phyloP scores from a whole-genome alignment of 2,329 filamentous ascomycete genomes.

The Aspergillus fructus region DNA sequence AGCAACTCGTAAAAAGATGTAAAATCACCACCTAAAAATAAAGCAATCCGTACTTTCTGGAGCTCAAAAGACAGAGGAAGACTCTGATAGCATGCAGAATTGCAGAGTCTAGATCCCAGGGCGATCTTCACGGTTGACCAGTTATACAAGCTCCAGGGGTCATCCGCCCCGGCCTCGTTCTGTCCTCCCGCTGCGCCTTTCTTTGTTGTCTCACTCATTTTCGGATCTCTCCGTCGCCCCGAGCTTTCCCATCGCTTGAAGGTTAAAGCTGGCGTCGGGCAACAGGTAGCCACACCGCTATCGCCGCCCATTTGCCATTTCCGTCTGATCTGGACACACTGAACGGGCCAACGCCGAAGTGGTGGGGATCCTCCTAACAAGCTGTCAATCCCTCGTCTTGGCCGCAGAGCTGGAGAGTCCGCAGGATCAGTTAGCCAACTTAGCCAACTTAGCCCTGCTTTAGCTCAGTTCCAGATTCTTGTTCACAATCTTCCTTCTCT shows the following conservation, averaged over 20 bases:
- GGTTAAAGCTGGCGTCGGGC: not conserved
- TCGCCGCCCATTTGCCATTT: not conserved
- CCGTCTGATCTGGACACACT: not conserved
- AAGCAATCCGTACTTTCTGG: not conserved
- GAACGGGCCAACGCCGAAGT: constrained; percentile 20
- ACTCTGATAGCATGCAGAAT: not conserved
- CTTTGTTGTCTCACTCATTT: not conserved
- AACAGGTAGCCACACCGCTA: not conserved
- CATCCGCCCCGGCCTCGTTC: not conserved
- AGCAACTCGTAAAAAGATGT: not conserved
- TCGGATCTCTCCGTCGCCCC: not conserved
- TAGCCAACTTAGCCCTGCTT: constrained; percentile 9
- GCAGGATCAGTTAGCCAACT: constrained; percentile 9
- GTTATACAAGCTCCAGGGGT: constrained; percentile 3
- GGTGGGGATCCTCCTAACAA: constrained; percentile 19
- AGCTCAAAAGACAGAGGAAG: not conserved
- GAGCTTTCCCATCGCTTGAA: not conserved
- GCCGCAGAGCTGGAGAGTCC: constrained; percentile 1
- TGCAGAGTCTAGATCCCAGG: not conserved
- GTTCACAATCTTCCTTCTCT: constrained; percentile 7
- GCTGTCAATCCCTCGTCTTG: constrained; percentile 21
- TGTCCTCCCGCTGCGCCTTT: not conserved
- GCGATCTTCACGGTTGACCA: not conserved
- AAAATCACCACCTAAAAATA: not conserved
- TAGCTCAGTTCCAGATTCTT: constrained; percentile 8